Percentiles rank a stretch among this genome's conserved stretches.
Evolutionary conservation across 805 yeast species (phyloP).

Genomic region (Metschnikowia baotianmanensis): DNA sequence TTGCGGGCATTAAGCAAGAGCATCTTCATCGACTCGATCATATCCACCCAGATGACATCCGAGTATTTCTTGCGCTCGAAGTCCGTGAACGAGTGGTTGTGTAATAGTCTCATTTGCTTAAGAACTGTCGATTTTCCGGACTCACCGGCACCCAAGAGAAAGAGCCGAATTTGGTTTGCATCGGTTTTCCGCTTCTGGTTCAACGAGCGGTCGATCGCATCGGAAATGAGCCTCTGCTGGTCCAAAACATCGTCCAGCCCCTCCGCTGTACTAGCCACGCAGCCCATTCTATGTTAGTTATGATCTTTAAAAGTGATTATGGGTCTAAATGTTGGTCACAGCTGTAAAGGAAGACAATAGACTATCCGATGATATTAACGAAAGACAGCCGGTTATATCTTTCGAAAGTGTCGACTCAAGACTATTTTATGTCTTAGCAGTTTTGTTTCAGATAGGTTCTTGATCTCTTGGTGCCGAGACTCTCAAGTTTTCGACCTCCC

Average conservation of each 20-base stretch:
- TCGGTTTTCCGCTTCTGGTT: conserved; percentile 49
- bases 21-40: conserved; percentile 76
- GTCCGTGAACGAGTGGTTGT: conserved; percentile 78
- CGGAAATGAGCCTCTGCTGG: conserved; percentile 53
- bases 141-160: conserved; percentile 92
- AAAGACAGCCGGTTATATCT: too few species aligned
- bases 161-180: conserved; percentile 61
- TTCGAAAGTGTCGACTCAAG: background rate
- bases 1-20: conserved; percentile 74
- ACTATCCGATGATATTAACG: too few species aligned
- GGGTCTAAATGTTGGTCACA: too few species aligned
- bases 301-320: too few species aligned
- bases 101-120: conserved; percentile 82
- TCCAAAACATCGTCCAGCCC: conserved; percentile 49
- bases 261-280: conserved; percentile 51
- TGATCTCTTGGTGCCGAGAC: background rate
- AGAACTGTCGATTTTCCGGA: conserved; percentile 91
- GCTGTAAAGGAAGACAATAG: too few species aligned
- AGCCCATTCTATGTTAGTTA: too few species aligned
- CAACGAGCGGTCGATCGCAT: conserved; percentile 62
- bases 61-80: conserved; percentile 78
- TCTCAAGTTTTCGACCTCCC: background rate
- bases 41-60: conserved; percentile 91
- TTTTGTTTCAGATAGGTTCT: too few species aligned
- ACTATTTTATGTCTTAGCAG: too few species aligned